Base-by-base conservation (phyloP, 257 asterid species). In the Solanum paucissectum region DNA sequence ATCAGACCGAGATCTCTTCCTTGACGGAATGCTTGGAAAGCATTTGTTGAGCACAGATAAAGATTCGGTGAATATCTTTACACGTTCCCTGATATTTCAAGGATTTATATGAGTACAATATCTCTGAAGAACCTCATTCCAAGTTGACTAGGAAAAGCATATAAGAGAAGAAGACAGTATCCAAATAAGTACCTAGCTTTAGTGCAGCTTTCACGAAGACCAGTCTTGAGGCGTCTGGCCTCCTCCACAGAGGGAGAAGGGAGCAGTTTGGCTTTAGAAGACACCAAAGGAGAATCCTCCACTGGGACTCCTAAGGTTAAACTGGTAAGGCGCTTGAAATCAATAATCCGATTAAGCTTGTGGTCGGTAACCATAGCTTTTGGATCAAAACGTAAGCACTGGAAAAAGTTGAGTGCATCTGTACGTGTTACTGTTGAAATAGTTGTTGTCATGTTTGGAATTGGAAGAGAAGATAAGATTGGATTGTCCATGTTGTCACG, bases 1-100 rank as follows among this genome's bases (percentile, higher is more conserved):
- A 90, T 94, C 99, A 79, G 94, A 87, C 86, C 98, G 96, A 71
- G 98, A 96, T 92, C 98, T 93, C 92, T 94, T 96, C 94, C 93
- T 91, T 89, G 95, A 94, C 27, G 98, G 96, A 81, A 93, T 89
- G 87, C 94, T 86, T 4, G 99, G 98, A 92, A 96, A 95, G 87
- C 95, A 94, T 88, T 96, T 95, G 93, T 94, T 93, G 93, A 95
- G 85, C 88, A 93, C 95, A 84, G 99, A 95, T 87, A 93, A 91
- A 88, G 98, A 94, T 91, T 94, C 98, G 83, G 89, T 94, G 92
- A 96, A 91, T 90, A 92, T 92, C 95, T 94, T 95, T 90, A 90
- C 93, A 13, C 99, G 99, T 90, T 95, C 98, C 98, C 99, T 96
- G 91, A 77, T 86, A 92, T 52, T 83, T 79, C 76, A 74, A 88